Evolutionary conservation across 441 rosid genomes (phyloP).

Genomic region (Eruca vesicaria): DNA sequence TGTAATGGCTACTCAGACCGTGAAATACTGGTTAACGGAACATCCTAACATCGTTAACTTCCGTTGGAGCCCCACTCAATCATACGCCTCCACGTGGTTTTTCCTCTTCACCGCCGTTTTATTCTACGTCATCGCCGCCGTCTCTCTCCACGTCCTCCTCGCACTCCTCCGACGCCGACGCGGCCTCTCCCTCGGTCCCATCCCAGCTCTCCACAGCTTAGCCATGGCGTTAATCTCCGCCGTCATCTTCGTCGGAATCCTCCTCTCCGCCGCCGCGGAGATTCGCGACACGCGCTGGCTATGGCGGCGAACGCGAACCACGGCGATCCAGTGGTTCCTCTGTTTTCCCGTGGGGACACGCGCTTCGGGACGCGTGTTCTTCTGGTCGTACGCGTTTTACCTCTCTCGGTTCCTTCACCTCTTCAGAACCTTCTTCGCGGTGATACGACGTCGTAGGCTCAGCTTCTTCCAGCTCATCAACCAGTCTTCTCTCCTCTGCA

Average conservation of each 20-base stretch:
- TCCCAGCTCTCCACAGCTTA: slow-evolving; percentile 80
- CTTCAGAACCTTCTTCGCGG: slow-evolving; percentile 59
- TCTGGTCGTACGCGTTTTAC: slow-evolving; percentile 91
- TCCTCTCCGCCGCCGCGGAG: slow-evolving; percentile 73
- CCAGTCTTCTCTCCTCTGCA: slow-evolving; percentile 61
- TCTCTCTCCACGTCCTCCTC: slow-evolving; percentile 46
- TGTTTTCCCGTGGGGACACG: slow-evolving; percentile 91
- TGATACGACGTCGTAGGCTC: slow-evolving; percentile 54
- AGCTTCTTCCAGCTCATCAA: slow-evolving; percentile 61
- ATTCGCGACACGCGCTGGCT: slow-evolving; percentile 83
- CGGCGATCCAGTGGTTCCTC: slow-evolving; percentile 82
- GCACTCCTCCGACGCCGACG: slow-evolving; percentile 31
- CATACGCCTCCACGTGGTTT: slow-evolving; percentile 87
- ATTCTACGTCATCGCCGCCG: slow-evolving; percentile 47
- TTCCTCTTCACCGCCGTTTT: slow-evolving; percentile 67
- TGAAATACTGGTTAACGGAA: slow-evolving; percentile 54
- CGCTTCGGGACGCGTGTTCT: slow-evolving; percentile 92
- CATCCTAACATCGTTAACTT: slow-evolving; percentile 76
- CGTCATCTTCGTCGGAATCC: slow-evolving; percentile 65
- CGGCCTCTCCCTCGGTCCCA: slow-evolving; percentile 63
- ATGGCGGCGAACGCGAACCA: slow-evolving; percentile 59
- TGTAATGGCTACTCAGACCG: not conserved
- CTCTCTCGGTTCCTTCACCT: slow-evolving; percentile 84
- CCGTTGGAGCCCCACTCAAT: slow-evolving; percentile 78
- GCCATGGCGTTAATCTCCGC: slow-evolving; percentile 53